phyloP scores from a whole-genome alignment of 768 basidiomycete species.

The Cytidiella melzeri region DNA sequence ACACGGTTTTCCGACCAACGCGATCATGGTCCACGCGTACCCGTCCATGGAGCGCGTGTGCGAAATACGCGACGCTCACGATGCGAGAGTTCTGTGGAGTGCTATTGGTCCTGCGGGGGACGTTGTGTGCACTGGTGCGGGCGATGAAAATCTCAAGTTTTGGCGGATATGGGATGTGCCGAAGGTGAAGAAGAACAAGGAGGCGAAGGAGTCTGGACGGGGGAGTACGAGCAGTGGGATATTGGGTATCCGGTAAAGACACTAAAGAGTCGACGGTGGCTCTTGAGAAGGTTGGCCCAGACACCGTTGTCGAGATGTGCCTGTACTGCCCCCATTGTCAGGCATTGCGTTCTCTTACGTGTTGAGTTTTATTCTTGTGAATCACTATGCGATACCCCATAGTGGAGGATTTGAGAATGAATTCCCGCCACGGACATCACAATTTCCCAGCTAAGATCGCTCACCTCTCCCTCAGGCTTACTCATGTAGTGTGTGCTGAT shows the following conservation, averaged over 20 bases:
- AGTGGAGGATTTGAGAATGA: too few species aligned
- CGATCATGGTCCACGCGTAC: constrained; percentile 78
- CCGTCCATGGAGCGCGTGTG: constrained; percentile 78
- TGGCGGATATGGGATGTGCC: constrained; percentile 81
- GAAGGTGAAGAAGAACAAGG: constrained; percentile 48
- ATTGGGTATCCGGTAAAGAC: constrained; percentile 21
- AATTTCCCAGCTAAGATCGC: too few species aligned
- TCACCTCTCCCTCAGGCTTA: too few species aligned
- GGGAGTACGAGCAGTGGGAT: constrained; percentile 21
- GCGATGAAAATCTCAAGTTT: constrained; percentile 96
- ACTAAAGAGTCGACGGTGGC: too few species aligned
- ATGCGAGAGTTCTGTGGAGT: constrained; percentile 83
- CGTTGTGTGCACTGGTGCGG: constrained; percentile 85
- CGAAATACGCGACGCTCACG: constrained; percentile 89
- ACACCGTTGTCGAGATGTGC: too few species aligned
- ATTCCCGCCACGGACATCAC: too few species aligned
- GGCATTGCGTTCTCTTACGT: too few species aligned
- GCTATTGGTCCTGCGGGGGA: constrained; percentile 85
- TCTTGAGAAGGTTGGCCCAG: too few species aligned
- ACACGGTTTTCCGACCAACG: constrained; percentile 90
- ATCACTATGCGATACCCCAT: too few species aligned
- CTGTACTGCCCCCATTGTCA: too few species aligned
- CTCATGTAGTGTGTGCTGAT: too few species aligned
- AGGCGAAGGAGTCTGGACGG: constrained; percentile 27
- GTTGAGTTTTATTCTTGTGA: too few species aligned